phyloP scores from a whole-genome alignment of 2,329 filamentous ascomycete genomes.

The Chrysosporium keratinophilum region DNA sequence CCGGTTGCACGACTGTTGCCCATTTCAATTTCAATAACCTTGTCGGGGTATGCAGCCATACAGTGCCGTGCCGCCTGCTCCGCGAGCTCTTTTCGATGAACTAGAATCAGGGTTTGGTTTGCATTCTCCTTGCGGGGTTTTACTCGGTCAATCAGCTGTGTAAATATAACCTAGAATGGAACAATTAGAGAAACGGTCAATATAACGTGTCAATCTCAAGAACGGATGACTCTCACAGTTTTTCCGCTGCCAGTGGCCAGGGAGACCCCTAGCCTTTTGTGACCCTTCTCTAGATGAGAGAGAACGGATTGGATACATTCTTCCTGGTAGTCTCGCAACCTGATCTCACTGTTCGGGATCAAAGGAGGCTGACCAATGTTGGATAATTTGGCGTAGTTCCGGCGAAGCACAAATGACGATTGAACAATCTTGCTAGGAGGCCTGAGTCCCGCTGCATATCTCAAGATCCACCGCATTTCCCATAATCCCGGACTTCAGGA shows the following conservation, averaged over 20 bases:
- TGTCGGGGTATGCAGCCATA: constrained; percentile 64
- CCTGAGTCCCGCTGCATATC: constrained; percentile 23
- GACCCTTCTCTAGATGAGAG: constrained; percentile 55
- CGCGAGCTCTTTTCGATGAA: constrained; percentile 84
- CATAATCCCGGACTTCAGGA: constrained; percentile 9
- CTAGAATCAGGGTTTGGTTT: constrained; percentile 76
- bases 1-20: constrained; percentile 65
- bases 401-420: background rate
- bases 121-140: constrained; percentile 46
- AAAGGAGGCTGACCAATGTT: constrained; percentile 10
- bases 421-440: background rate
- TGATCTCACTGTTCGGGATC: constrained; percentile 34
- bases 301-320: constrained; percentile 81
- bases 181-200: background rate
- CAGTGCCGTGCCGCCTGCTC: constrained; percentile 90
- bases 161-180: constrained; percentile 75
- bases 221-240: constrained; percentile 47
- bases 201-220: background rate
- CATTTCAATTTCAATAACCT: constrained; percentile 86
- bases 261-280: constrained; percentile 73
- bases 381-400: background rate
- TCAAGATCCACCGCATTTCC: constrained; percentile 20
- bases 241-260: constrained; percentile 83
- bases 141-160: constrained; percentile 77
- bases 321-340: constrained; percentile 74